phyloP scores from a whole-genome alignment of 176 grass and related monocot genomes.

The Chloris gayana region DNA sequence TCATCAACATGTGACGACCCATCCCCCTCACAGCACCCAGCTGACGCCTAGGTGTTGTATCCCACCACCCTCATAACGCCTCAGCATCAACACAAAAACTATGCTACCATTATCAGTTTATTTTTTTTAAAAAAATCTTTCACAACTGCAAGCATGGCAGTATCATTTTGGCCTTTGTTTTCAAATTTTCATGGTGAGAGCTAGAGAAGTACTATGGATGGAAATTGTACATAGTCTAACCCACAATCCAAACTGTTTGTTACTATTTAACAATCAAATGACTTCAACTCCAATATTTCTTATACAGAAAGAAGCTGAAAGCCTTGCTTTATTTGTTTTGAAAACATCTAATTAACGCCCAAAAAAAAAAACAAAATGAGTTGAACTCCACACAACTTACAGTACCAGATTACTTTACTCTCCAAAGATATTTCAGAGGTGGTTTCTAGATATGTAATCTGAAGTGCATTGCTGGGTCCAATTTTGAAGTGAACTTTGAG shows the following conservation, averaged over 20 bases:
- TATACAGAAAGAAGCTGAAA: slow-evolving; percentile 10
- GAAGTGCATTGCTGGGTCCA: background rate
- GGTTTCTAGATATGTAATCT: background rate
- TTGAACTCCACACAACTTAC: background rate
- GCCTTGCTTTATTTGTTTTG: background rate
- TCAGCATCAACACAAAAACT: too few species aligned
- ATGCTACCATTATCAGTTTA: background rate
- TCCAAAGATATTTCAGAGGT: background rate
- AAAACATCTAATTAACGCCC: background rate
- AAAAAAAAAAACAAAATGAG: background rate
- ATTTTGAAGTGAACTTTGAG: background rate
- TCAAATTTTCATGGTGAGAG: slow-evolving; percentile 9
- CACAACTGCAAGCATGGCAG: background rate
- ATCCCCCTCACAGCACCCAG: background rate
- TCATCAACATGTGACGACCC: too few species aligned
- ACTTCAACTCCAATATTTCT: background rate
- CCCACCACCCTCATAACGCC: background rate
- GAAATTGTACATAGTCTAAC: background rate
- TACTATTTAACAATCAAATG: background rate
- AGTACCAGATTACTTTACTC: background rate
- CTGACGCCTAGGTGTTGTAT: background rate
- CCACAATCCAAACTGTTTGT: slow-evolving; percentile 12
- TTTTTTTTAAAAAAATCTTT: background rate
- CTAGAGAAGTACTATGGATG: background rate
- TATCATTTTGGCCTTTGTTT: slow-evolving; percentile 2